These are phyloP conservation scores for Jamesozyma piceae DNA, from an alignment of 805 yeast genomes.

Conservation along the genomic window DNA sequence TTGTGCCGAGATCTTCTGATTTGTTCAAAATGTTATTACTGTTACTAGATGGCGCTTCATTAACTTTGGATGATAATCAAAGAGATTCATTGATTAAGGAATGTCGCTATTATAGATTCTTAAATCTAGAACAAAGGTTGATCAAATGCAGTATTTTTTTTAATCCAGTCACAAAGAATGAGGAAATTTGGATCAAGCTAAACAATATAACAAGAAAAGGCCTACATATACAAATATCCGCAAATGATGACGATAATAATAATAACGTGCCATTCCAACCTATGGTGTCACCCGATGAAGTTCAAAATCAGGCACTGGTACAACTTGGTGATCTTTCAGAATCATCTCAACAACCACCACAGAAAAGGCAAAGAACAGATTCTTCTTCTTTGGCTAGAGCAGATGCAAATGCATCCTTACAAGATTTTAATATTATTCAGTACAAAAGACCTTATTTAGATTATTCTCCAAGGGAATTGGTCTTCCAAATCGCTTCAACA, in stretches of 20 bases:
- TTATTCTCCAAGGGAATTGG: constrained; percentile 30
- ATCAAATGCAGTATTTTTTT: constrained; percentile 40
- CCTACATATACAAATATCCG: constrained; percentile 4
- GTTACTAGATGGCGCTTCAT: constrained; percentile 45
- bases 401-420: background rate
- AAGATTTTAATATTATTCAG: constrained; percentile 16
- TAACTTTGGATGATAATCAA: constrained; percentile 45
- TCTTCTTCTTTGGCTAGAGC: too few species aligned
- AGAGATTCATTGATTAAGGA: constrained; percentile 54
- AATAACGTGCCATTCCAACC: background rate
- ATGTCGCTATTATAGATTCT: constrained; percentile 67
- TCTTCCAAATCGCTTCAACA: constrained; percentile 34
- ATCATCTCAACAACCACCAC: background rate
- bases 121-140: constrained; percentile 63
- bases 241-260: background rate
- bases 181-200: constrained; percentile 50
- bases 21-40: constrained; percentile 48
- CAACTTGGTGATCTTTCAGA: background rate
- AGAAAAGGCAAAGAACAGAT: background rate
- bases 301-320: too few species aligned
- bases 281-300: too few species aligned
- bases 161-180: constrained; percentile 43
- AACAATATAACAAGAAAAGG: constrained; percentile 39
- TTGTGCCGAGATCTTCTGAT: constrained; percentile 42
- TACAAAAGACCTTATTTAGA: constrained; percentile 44